Base-by-base conservation (phyloP, 2,329 filamentous ascomycete genomes). In the Blastomyces gilchristii region DNA sequence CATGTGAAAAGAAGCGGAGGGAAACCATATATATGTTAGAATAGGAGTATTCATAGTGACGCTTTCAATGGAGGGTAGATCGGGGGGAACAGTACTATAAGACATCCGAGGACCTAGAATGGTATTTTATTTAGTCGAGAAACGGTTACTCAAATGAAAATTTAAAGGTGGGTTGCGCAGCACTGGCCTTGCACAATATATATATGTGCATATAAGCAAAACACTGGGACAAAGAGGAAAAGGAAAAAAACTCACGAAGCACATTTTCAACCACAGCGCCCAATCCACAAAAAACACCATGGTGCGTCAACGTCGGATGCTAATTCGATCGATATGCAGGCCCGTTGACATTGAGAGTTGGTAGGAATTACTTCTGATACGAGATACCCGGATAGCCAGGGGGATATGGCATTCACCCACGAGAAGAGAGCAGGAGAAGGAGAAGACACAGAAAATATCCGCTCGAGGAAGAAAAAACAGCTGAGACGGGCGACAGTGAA, bases 191-290 rank as follows among this genome's bases (percentile, higher is more conserved):
- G 34, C 34, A 37, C 34, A 37, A 37, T 37, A 8, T 37, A 37
- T 37, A 1, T 4, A 1, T 4, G 3, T 39, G n/a, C 4, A 31
- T 31, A 31, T 31, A 31, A 31, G 4, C 4, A n/a, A 57, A 22
- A 34, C 6, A 57, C 28, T 22, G n/a, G 39, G 31, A 28, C n/a
- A 52, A 56, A 18, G 18, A 18, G 41, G 16, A n/a, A 39, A 39
- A 25, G 45, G 16, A 34, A 31, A 47, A n/a, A 28, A 28, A 81
- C 89, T 81, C 79, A 96, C 91, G 78, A 96, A 90, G 61, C 87
- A 89, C 86, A 96, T 87, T 79, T 96, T 86, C 80, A 94, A 85
- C 91, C 91, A 96, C 70, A 94, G 78, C 68, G 83, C 79, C 91
- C 91, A 96, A 59, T 78, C 80, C 52, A 79, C 70, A 75, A 89